phyloP scores from a whole-genome alignment of 176 grass and related monocot genomes.

The Paspalum notatum region DNA sequence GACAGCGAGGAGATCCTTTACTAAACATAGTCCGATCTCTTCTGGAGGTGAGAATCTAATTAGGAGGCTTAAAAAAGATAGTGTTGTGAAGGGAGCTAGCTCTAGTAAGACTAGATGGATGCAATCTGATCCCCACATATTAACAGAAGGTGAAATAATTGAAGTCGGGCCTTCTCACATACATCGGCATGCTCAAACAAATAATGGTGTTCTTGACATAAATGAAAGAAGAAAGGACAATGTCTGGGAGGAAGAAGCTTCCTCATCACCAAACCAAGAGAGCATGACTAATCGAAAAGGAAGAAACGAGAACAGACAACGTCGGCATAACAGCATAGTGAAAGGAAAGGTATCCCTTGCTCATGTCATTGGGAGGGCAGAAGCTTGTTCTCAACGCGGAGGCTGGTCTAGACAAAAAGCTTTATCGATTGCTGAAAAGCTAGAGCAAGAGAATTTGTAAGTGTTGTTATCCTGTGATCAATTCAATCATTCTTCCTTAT shows the following conservation, averaged over 20 bases:
- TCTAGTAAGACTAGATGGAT: slow-evolving; percentile 63
- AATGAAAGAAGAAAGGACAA: slow-evolving; percentile 48
- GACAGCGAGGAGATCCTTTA: slow-evolving; percentile 54
- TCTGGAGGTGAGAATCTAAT: slow-evolving; percentile 62
- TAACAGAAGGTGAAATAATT: slow-evolving; percentile 94
- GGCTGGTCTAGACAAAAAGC: slow-evolving; percentile 84
- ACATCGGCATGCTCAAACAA: slow-evolving; percentile 45
- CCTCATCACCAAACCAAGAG: slow-evolving; percentile 50
- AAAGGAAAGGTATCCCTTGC: slow-evolving; percentile 80
- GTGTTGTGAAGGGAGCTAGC: slow-evolving; percentile 48
- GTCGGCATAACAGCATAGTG: slow-evolving; percentile 64
- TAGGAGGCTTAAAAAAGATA: slow-evolving; percentile 57
- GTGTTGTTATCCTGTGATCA: slow-evolving; percentile 48
- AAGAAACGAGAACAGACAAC: slow-evolving; percentile 54
- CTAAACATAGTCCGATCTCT: slow-evolving; percentile 59
- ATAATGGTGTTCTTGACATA: slow-evolving; percentile 36
- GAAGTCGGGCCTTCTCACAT: slow-evolving; percentile 60
- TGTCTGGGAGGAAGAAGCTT: slow-evolving; percentile 53
- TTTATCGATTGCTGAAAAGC: slow-evolving; percentile 86
- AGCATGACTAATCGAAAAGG: slow-evolving; percentile 41
- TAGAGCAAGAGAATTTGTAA: slow-evolving; percentile 97
- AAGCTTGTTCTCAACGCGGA: slow-evolving; percentile 67
- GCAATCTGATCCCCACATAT: slow-evolving; percentile 80
- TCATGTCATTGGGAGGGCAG: slow-evolving; percentile 78
- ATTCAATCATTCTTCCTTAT: slow-evolving; percentile 18